Percentiles rank a stretch among this genome's conserved stretches.
Evolutionary conservation across 2,329 filamentous ascomycete species (phyloP).

Genomic region (Fusarium secorum): DNA sequence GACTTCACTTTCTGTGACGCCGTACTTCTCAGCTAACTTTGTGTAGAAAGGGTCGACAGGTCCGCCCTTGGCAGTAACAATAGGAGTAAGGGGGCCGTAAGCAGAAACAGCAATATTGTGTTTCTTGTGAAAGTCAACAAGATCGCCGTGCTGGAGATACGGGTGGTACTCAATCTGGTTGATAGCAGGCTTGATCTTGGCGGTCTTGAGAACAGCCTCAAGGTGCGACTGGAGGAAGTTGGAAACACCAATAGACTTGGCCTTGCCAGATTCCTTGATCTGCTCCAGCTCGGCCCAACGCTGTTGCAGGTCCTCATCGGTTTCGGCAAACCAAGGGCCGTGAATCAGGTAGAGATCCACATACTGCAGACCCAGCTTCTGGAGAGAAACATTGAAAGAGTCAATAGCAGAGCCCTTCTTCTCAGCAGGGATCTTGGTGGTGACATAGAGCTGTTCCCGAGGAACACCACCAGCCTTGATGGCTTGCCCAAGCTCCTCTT

Average conservation of each 20-base stretch:
- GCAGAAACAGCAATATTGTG: constrained; percentile 64
- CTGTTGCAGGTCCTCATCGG: constrained; percentile 61
- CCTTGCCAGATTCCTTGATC: constrained; percentile 71
- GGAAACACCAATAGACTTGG: constrained; percentile 77
- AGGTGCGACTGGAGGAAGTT: constrained; percentile 71
- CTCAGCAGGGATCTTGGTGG: constrained; percentile 62
- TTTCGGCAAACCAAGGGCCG: constrained; percentile 61
- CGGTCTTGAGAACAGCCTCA: constrained; percentile 64
- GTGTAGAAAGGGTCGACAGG: constrained; percentile 62
- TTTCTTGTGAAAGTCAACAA: constrained; percentile 65
- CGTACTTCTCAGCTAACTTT: constrained; percentile 64
- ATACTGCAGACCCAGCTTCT: constrained; percentile 73
- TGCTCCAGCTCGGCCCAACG: constrained; percentile 69
- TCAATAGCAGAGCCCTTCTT: constrained; percentile 53
- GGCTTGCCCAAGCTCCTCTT: constrained; percentile 74
- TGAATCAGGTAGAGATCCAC: constrained; percentile 76
- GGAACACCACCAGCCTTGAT: constrained; percentile 73
- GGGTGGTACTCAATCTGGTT: constrained; percentile 88
- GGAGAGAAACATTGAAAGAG: constrained; percentile 66
- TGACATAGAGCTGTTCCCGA: constrained; percentile 73
- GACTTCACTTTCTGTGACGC: constrained; percentile 62
- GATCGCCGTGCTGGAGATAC: constrained; percentile 71
- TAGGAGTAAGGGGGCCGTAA: constrained; percentile 64
- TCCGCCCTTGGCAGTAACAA: constrained; percentile 57
- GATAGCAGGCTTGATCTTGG: constrained; percentile 69